Base-by-base conservation (phyloP, 306 rosid species). In the Herpetospermum pedunculosum region DNA sequence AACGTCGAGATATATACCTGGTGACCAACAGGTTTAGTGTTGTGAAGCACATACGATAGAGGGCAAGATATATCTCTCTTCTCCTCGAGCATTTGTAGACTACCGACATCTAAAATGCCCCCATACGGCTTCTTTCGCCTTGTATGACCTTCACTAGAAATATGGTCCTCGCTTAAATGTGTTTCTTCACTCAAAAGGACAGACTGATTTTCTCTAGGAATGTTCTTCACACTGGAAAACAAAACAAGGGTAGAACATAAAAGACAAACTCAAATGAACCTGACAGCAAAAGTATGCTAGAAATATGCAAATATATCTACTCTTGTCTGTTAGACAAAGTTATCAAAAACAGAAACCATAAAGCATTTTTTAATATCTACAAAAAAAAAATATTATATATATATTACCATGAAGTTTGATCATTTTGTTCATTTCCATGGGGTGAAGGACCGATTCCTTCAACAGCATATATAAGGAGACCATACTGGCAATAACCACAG, bases 11-110 rank as follows among this genome's bases (percentile, higher is more conserved):
- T 5, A 84, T 59, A 77, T 89, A 94, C 99, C 99, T 91, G 99
- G 81, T 95, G 97, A 57, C 97, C 97, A 83, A 95, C 99, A 70
- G 99, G 99, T 85, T 87, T 95, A 73, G 97, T 85, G 77, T 88
- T 91, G 79, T 85, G 96, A 79, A 91, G 96, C 67, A 91, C 78
- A 70, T 85, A 84, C 82, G 96, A 95, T 92, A 95, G 93, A 87
- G 83, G 83, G 84, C 80, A 91, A 88, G 89, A 95, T 77, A 91
- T 74, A 76, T 88, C 92, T 73, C 91, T 91, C 92, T 85, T 89
- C 84, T 95, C 96, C 46, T 84, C 89, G 81, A 95, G 87, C 84
- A 80, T 86, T 73, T 82, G 92, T 83, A 95, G 72, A 80, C 72
- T 91, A 85, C 81, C 77, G 58, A 83, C 75, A 82, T 91, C 91